Percentiles rank a stretch among this genome's conserved stretches.
Conservation (phyloP, 768 basidiomycete species). For the Roridomyces roridus region DNA sequence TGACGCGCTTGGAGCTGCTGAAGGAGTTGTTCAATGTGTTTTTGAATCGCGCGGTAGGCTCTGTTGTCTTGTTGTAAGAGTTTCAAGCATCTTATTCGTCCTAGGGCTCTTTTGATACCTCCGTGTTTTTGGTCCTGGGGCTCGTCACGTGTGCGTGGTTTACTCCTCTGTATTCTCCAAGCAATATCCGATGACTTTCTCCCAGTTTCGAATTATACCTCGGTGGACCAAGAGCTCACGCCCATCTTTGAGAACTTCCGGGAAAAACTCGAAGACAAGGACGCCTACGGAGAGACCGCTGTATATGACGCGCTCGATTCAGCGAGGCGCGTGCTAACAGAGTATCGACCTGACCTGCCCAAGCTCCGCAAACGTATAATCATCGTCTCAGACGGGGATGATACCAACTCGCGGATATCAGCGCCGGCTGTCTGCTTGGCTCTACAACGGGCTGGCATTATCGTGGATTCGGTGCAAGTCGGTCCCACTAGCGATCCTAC, state of each 20-base stretch:
- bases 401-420: constrained; percentile 27
- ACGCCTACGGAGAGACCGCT: constrained; percentile 31
- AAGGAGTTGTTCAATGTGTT: constrained; percentile 36
- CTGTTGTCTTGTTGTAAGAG: too few species aligned
- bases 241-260: constrained; percentile 35
- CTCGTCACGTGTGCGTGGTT: constrained; percentile 32
- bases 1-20: constrained; percentile 30
- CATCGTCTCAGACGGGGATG: constrained; percentile 36
- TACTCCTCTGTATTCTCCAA: neutral
- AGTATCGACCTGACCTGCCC: constrained; percentile 30
- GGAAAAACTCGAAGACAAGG: constrained; percentile 21
- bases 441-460: constrained; percentile 24
- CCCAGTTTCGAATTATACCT: constrained; percentile 30
- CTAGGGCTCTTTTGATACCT: constrained; percentile 35
- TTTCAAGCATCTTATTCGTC: too few species aligned
- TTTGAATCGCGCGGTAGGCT: constrained; percentile 33
- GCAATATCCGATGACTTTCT: neutral
- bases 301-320: constrained; percentile 35
- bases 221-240: constrained; percentile 28
- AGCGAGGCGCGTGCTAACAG: constrained; percentile 26
- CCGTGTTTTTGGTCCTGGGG: constrained; percentile 32
- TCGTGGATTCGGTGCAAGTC: constrained; percentile 37
- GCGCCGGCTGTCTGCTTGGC: constrained; percentile 27
- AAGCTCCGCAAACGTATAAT: constrained; percentile 32
- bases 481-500: constrained; percentile 20